A percentile compares a stretch with the other conserved stretches of the same genome.
phyloP scores from a whole-genome alignment of 176 grass and related monocot genomes.

The Hordeum marinum region DNA sequence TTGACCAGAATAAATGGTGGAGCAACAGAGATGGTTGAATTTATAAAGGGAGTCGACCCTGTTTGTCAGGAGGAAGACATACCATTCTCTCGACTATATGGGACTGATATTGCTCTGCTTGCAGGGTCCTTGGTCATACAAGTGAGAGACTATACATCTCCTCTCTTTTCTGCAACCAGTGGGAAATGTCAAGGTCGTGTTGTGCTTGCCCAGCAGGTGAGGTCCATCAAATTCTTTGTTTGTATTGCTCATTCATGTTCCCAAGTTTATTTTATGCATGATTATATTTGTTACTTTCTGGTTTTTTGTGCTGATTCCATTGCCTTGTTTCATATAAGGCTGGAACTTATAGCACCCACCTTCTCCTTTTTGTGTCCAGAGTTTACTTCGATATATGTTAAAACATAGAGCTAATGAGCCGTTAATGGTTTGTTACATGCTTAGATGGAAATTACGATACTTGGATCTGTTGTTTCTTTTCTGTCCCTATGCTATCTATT shows the following conservation, averaged over 20 bases:
- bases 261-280: not conserved
- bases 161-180: conserved; percentile 66
- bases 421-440: not conserved
- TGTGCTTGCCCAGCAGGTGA: conserved; percentile 96
- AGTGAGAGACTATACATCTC: conserved; percentile 94
- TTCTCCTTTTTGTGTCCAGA: not conserved
- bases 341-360: not conserved
- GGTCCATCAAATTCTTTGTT: conserved; percentile 9
- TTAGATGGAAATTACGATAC: not conserved
- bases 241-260: not conserved
- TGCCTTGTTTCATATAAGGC: not conserved
- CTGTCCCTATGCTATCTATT: not conserved
- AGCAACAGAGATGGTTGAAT: conserved; percentile 83
- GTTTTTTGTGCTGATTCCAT: not conserved
- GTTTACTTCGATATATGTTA: not conserved
- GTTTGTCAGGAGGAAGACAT: conserved; percentile 78
- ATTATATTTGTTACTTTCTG: conserved; percentile 3
- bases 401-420: not conserved
- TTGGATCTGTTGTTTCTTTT: conserved; percentile 2
- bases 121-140: conserved; percentile 76
- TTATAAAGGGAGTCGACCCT: conserved; percentile 78
- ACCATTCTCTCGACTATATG: conserved; percentile 92
- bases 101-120: conserved; percentile 82
- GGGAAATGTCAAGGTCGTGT: conserved; percentile 84
- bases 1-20: conserved; percentile 82